Evolutionary conservation across 2,329 filamentous ascomycete species (phyloP).

Genomic region (Dothideomycetes sp.): DNA sequence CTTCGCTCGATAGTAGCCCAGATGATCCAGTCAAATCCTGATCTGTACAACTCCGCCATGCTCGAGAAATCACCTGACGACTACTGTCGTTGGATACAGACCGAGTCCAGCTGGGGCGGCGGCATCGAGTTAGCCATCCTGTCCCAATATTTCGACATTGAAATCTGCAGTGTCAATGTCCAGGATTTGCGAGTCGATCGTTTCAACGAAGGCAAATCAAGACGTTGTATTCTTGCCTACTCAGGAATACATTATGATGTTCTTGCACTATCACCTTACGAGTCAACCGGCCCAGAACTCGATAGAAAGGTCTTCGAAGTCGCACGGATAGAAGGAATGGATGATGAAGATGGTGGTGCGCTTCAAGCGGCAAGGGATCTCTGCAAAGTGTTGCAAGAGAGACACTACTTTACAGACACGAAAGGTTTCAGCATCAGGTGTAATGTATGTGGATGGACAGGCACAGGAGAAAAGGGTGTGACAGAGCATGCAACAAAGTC

Average conservation of each 20-base stretch:
- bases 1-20: conserved; percentile 70
- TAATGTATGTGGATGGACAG: conserved; percentile 60
- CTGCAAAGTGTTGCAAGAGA: conserved; percentile 53
- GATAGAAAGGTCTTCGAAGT: conserved; percentile 69
- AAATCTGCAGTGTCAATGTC: conserved; percentile 79
- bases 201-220: conserved; percentile 65
- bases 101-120: conserved; percentile 78
- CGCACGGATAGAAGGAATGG: conserved; percentile 22
- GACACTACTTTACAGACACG: conserved; percentile 84
- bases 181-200: conserved; percentile 57
- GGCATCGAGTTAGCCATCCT: conserved; percentile 83
- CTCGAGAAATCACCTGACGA: conserved; percentile 60
- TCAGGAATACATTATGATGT: conserved; percentile 92
- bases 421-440: conserved; percentile 70
- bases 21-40: conserved; percentile 63
- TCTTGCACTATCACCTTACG: conserved; percentile 62
- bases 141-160: conserved; percentile 72
- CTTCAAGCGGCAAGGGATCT: conserved; percentile 49
- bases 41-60: conserved; percentile 65
- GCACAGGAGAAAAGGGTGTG: conserved; percentile 57
- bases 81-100: conserved; percentile 76
- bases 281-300: conserved; percentile 57
- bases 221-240: conserved; percentile 74
- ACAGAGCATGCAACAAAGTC: conserved; percentile 53
- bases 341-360: conserved; percentile 42